Conservation (phyloP, 139 green algal species). For the Chlamydomonas schloesseri region DNA sequence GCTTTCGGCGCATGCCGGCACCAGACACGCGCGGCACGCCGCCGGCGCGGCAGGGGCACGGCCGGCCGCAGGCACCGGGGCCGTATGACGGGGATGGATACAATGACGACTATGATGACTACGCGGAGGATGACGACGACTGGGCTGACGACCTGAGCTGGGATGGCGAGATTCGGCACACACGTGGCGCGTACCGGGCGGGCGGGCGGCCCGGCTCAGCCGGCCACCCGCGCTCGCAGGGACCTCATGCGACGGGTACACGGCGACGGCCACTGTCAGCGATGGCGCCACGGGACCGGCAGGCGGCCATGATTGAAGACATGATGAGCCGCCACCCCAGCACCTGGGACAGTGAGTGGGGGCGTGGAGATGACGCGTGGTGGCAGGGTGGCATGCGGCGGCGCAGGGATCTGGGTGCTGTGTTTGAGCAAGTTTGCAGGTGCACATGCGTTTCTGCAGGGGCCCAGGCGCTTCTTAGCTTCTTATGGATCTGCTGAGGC, state of each 20-base stretch:
- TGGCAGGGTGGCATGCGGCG: too few relatives aligned
- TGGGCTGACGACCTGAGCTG: conserved; percentile 32
- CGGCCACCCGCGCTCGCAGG: neutral
- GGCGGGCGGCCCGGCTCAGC: neutral
- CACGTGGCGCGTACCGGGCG: neutral
- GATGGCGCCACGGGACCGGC: conserved; percentile 25
- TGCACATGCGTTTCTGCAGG: too few relatives aligned
- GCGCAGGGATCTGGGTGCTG: too few relatives aligned
- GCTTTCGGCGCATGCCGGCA: conserved; percentile 12
- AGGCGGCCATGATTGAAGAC: conserved; percentile 40
- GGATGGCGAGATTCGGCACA: conserved; percentile 12
- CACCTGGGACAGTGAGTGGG: conserved; percentile 49
- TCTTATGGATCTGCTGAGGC: too few relatives aligned
- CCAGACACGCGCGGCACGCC: neutral
- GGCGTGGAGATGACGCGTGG: too few relatives aligned
- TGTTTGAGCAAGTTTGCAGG: too few relatives aligned
- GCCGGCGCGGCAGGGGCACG: neutral
- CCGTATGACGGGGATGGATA: neutral
- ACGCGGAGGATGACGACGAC: conserved; percentile 2
- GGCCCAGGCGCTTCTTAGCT: too few relatives aligned
- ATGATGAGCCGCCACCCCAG: conserved; percentile 43
- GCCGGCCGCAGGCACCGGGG: neutral
- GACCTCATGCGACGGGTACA: neutral
- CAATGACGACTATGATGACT: conserved; percentile 3
- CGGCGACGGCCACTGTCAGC: conserved; percentile 7